phyloP scores from a whole-genome alignment of 805 yeast species.

The Pichia occidentalis region DNA sequence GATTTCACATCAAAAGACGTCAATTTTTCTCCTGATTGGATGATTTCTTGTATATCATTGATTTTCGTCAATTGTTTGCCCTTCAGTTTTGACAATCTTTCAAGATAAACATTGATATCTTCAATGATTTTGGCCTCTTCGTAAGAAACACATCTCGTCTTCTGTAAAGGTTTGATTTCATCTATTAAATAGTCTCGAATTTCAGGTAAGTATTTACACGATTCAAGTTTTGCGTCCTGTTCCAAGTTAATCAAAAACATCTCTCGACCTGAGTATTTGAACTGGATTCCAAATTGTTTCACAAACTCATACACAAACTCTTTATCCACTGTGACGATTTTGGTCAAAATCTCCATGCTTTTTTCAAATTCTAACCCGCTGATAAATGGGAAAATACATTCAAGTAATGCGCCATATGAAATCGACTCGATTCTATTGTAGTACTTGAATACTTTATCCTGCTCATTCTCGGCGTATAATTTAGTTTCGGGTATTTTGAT shows the following conservation, averaged over 20 bases:
- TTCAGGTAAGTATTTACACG: conserved; percentile 13
- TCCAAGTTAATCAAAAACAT: conserved; percentile 16
- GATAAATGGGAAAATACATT: conserved; percentile 19
- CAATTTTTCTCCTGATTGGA: conserved; percentile 20
- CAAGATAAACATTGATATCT: conserved; percentile 13
- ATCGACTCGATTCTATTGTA: conserved; percentile 27
- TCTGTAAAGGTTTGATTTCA: conserved; percentile 14
- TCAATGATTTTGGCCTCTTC: conserved; percentile 22
- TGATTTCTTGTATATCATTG: conserved; percentile 13
- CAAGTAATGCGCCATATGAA: conserved; percentile 24
- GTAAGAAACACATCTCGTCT: conserved; percentile 12
- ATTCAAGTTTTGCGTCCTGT: conserved; percentile 6
- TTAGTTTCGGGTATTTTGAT: conserved; percentile 20
- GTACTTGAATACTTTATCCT: conserved; percentile 20
- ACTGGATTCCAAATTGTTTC: conserved; percentile 13
- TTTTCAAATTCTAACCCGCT: conserved; percentile 17
- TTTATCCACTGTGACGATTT: conserved; percentile 21
- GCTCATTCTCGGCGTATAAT: conserved; percentile 17
- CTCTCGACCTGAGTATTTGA: conserved; percentile 23
- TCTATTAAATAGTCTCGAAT: conserved; percentile 16
- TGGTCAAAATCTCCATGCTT: conserved; percentile 18
- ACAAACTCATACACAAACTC: conserved; percentile 18
- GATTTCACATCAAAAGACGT: conserved; percentile 23
- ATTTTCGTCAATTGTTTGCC: conserved; percentile 9
- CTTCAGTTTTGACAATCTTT: conserved; percentile 10